Evolutionary conservation across 2,329 filamentous ascomycete genomes (phyloP).

Genomic region (Rhinocladiella similis): DNA sequence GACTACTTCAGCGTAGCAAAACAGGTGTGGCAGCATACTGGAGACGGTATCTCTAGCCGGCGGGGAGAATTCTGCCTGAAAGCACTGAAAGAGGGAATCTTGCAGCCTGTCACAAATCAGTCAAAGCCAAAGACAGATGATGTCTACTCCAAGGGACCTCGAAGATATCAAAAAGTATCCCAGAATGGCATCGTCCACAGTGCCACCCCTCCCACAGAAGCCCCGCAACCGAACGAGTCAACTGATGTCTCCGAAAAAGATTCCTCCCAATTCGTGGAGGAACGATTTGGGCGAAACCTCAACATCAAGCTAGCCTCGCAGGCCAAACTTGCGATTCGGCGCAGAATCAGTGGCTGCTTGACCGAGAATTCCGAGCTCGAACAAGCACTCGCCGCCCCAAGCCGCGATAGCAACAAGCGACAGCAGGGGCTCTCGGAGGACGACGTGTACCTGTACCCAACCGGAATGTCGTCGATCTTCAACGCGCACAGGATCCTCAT

Average conservation of each 20-base stretch:
- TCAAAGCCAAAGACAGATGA: conserved; percentile 23
- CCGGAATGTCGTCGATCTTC: conserved; percentile 95
- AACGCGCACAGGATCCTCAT: conserved; percentile 77
- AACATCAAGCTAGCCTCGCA: conserved; percentile 75
- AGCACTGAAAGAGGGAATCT: conserved; percentile 68
- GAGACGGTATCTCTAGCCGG: conserved; percentile 87
- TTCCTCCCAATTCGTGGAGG: conserved; percentile 80
- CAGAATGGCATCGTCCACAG: conserved; percentile 47
- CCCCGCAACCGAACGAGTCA: conserved; percentile 16
- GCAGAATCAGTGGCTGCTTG: conserved; percentile 84
- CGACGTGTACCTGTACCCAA: conserved; percentile 86
- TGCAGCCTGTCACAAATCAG: conserved; percentile 42
- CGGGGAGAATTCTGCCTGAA: conserved; percentile 85
- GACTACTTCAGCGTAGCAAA: conserved; percentile 74
- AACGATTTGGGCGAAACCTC: conserved; percentile 89
- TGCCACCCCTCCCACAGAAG: conserved; percentile 9
- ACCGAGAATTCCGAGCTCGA: conserved; percentile 68
- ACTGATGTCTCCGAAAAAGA: conserved; percentile 56
- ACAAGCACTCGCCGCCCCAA: conserved; percentile 53
- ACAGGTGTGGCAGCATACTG: conserved; percentile 95
- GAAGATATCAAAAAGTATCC: conserved; percentile 69
- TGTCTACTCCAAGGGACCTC: conserved; percentile 66
- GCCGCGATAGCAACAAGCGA: conserved; percentile 34
- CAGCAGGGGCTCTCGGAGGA: conserved; percentile 70
- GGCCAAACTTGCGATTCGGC: conserved; percentile 80